Evolutionary conservation across 2,329 filamentous ascomycete genomes (phyloP), one percentile per base, ranked within the genome.

Genomic region (Beauveria medogensis): DNA sequence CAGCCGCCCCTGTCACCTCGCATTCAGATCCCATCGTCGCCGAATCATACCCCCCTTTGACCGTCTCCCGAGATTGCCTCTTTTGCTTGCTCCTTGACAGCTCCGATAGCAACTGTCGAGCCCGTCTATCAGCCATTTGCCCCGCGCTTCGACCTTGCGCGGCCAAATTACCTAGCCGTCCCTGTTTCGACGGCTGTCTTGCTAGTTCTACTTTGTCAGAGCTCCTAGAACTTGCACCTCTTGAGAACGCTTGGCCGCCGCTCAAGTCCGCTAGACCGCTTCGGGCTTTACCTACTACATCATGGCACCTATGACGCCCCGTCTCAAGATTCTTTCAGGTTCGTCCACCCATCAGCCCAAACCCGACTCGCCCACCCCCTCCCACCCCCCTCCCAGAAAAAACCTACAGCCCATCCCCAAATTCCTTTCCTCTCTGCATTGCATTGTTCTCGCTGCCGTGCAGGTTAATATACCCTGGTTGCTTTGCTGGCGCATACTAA

Each of bases 311-410:
- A 75, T 78, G 72, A 77, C 81, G 73, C 81, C 82, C 74, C 81
- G 81, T 75, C 78, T 81, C 74, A 83, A 80, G 77, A 78, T 83
- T 74, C 77, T 84, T 71, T 82, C 81, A 80, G 82, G 82, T 84
- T 75, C 75, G 82, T 80, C 67, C 69, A 71, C 69, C 69, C 68
- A 69, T 68, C 58, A 60, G 59, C 59, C 59, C 28, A 55, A 37
- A 16, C 48, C 55, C 43, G 40, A 59, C 46, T 48, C 41, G 22
- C 41, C 41, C 58, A 60, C 51, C 41, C 46, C 59, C 30, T 48
- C 53, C 20, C 59, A 61, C 62, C 59, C 53, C 56, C 61, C 48
- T 51, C 48, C 41, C 59, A 55, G 47, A 54, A 62, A 63, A 56
- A 40, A 62, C 55, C 22, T 44, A 43, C 56, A 46, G 34, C 24